Percentiles rank a stretch among this genome's conserved stretches.
Conservation (phyloP, 306 rosid species). For the Cucurbita pepo region DNA sequence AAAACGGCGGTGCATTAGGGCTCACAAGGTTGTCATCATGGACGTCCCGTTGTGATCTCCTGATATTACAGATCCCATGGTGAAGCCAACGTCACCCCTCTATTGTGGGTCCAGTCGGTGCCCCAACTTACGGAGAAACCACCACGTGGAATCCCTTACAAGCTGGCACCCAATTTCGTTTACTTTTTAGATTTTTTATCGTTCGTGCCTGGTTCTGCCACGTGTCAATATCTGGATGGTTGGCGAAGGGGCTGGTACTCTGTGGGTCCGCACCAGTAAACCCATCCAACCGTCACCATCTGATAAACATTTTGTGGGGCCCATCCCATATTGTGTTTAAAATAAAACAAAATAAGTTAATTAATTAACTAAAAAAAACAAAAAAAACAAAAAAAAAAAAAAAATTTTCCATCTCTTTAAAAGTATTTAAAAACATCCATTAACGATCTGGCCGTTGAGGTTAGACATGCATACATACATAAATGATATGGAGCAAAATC, state of each 20-base stretch:
- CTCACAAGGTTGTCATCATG: slow-evolving; percentile 2
- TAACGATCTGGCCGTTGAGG: too few species aligned
- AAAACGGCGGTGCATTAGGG: slow-evolving; percentile 19
- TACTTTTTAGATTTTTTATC: not conserved
- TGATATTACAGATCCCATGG: not conserved
- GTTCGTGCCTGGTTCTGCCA: not conserved
- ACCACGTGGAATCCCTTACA: slow-evolving; percentile 10
- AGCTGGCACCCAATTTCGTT: not conserved
- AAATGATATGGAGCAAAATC: too few species aligned
- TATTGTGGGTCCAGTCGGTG: slow-evolving; percentile 8
- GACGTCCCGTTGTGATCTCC: not conserved
- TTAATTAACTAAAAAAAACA: too few species aligned
- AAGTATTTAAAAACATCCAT: too few species aligned
- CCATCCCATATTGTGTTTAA: not conserved
- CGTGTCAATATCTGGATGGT: slow-evolving; percentile 29
- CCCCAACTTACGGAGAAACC: not conserved
- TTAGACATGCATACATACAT: too few species aligned
- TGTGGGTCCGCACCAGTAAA: not conserved
- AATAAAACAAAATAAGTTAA: too few species aligned
- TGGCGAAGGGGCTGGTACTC: not conserved
- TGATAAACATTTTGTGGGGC: not conserved
- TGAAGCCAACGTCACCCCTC: not conserved
- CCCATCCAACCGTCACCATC: not conserved
- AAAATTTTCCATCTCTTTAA: too few species aligned
- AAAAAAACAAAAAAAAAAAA: too few species aligned